A percentile compares a stretch with the other conserved stretches of the same genome.
Conservation (phyloP, 257 asterid genomes). For the Solanum chilense region DNA sequence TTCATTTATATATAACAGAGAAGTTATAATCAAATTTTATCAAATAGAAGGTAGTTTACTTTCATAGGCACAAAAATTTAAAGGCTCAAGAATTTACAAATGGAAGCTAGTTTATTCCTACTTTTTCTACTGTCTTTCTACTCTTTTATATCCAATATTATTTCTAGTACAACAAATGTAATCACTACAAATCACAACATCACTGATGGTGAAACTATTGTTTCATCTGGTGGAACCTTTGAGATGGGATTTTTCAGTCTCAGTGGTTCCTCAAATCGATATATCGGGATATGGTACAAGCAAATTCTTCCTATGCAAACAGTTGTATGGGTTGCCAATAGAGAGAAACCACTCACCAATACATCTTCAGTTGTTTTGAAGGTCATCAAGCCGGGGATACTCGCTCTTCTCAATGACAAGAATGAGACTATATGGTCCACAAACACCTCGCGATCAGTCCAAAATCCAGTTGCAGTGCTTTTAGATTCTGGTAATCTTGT, state of each 20-base stretch:
- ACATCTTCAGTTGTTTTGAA: neutral
- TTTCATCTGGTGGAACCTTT: conserved; percentile 10
- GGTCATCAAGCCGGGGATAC: neutral
- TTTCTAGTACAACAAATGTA: neutral
- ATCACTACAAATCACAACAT: neutral
- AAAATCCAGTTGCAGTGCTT: conserved; percentile 10
- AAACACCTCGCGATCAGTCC: neutral
- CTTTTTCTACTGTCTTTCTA: neutral
- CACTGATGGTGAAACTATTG: neutral
- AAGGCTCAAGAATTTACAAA: neutral
- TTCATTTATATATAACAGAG: neutral
- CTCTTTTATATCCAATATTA: neutral
- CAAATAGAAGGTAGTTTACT: neutral
- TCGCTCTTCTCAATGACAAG: neutral
- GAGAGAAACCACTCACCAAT: neutral
- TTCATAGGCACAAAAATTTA: neutral
- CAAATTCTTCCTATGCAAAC: neutral
- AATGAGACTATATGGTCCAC: conserved; percentile 11
- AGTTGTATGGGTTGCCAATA: neutral
- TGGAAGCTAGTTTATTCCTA: neutral
- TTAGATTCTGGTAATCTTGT: conserved; percentile 30
- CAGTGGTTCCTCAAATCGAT: neutral
- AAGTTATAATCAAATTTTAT: neutral
- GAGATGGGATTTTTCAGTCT: conserved; percentile 15
- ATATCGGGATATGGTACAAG: conserved; percentile 8